Percentiles rank a stretch among this genome's conserved stretches.
These are phyloP conservation scores for Vairimorpha apis DNA, from an alignment of 371 early-diverging fungal genomes.

Conservation along the genomic window DNA sequence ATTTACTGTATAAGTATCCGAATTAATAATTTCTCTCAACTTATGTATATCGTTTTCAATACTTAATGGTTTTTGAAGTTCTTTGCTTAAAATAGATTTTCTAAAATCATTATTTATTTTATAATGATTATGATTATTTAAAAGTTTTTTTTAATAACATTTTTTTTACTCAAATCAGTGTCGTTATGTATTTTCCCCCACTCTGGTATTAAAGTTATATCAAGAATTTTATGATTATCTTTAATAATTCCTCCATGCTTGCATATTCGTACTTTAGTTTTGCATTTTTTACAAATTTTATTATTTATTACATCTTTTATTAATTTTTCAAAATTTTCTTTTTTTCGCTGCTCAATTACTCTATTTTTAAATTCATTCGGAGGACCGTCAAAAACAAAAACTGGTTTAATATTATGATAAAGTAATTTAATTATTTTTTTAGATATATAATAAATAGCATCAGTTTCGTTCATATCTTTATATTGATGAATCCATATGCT, in stretches of 20 bases:
- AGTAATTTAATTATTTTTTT: constrained; percentile 78
- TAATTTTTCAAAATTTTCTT: background rate
- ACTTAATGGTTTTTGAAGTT: background rate
- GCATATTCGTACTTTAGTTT: constrained; percentile 17
- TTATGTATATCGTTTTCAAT: background rate
- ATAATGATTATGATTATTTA: background rate
- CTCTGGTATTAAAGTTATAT: background rate
- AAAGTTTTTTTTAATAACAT: background rate
- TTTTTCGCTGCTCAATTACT: constrained; percentile 26
- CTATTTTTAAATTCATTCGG: constrained; percentile 64
- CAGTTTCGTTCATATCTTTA: constrained; percentile 10
- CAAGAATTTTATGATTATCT: background rate
- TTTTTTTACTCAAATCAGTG: background rate
- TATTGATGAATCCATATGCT: constrained; percentile 48
- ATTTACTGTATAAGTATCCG: constrained; percentile 13
- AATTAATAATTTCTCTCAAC: constrained; percentile 11
- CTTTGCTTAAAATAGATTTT: background rate
- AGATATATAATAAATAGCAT: constrained; percentile 23
- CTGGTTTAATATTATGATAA: constrained; percentile 76
- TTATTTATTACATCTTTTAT: constrained; percentile 8
- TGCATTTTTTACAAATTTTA: constrained; percentile 13
- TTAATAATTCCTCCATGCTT: background rate
- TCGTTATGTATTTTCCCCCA: constrained; percentile 34
- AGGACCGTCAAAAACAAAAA: constrained; percentile 87
- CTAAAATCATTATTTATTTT: too few species aligned